These are phyloP conservation scores for Apiotrichum domesticum DNA, from an alignment of 1,284 basidiomycete genomes.

Conservation along the genomic window DNA sequence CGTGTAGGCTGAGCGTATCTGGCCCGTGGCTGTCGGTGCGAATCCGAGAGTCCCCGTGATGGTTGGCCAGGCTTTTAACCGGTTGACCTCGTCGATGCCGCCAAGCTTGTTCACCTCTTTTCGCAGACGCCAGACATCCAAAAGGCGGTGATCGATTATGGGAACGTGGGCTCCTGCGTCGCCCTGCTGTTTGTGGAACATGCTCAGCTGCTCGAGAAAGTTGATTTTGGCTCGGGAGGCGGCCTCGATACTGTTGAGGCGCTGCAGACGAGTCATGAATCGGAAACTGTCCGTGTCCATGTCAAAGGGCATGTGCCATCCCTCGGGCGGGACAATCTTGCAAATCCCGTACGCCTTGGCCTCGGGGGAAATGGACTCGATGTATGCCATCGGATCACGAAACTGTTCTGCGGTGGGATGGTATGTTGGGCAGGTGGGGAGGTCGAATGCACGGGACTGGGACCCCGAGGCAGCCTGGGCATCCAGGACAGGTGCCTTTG, in stretches of 20 bases:
- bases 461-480: conserved; percentile 20
- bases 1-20: conserved; percentile 82
- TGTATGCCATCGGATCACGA: conserved; percentile 91
- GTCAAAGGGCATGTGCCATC: conserved; percentile 96
- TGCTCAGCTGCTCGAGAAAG: conserved; percentile 93
- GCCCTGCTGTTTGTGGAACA: conserved; percentile 83
- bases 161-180: conserved; percentile 82
- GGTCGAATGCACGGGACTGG: conserved; percentile 62
- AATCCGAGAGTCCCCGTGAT: conserved; percentile 76
- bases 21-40: conserved; percentile 51
- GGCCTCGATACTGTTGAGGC: conserved; percentile 94
- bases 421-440: conserved; percentile 85
- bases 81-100: conserved; percentile 72
- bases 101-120: conserved; percentile 85
- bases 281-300: conserved; percentile 70
- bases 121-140: conserved; percentile 88
- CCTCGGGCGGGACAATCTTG: conserved; percentile 89
- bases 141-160: conserved; percentile 79
- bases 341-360: conserved; percentile 83
- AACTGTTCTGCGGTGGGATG: conserved; percentile 87
- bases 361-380: conserved; percentile 70
- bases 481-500: conserved; percentile 18
- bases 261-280: conserved; percentile 92
- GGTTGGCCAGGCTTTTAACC: conserved; percentile 75
- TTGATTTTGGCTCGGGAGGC: conserved; percentile 93